A percentile compares a stretch with the other conserved stretches of the same genome.
These are phyloP conservation scores for Talaromyces thailandensis DNA, from an alignment of 495 filamentous ascomycete genomes.

Conservation along the genomic window DNA sequence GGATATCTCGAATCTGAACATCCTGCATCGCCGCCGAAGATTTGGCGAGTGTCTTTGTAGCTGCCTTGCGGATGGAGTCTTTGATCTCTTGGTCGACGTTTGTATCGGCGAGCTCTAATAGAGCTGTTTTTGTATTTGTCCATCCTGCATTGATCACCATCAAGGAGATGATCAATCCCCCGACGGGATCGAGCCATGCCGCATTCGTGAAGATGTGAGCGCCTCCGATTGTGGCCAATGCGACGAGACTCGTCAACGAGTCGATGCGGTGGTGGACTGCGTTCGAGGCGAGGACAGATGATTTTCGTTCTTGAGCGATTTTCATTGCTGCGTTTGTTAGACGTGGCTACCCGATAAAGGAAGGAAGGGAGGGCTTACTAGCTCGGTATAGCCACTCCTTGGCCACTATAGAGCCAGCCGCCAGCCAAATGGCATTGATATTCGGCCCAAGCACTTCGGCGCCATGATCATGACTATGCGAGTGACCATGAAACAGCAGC, in stretches of 20 bases:
- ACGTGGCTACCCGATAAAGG: neutral
- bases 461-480: constrained; percentile 49
- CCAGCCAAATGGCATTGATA: constrained; percentile 90
- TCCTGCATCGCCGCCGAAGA: constrained; percentile 20
- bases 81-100: constrained; percentile 78
- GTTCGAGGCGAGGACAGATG: constrained; percentile 92
- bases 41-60: constrained; percentile 46
- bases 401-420: constrained; percentile 78
- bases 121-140: constrained; percentile 70
- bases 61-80: constrained; percentile 53
- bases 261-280: constrained; percentile 95
- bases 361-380: constrained; percentile 50
- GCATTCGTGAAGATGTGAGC: constrained; percentile 79
- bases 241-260: constrained; percentile 88
- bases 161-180: constrained; percentile 79
- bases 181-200: constrained; percentile 90
- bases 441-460: constrained; percentile 58
- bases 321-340: constrained; percentile 68
- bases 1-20: constrained; percentile 61
- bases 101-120: constrained; percentile 85
- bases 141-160: constrained; percentile 90
- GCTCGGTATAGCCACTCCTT: constrained; percentile 97
- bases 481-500: constrained; percentile 44
- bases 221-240: constrained; percentile 75
- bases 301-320: constrained; percentile 88